phyloP scores from a whole-genome alignment of 2,329 filamentous ascomycete genomes.

The Periconia sp. region DNA sequence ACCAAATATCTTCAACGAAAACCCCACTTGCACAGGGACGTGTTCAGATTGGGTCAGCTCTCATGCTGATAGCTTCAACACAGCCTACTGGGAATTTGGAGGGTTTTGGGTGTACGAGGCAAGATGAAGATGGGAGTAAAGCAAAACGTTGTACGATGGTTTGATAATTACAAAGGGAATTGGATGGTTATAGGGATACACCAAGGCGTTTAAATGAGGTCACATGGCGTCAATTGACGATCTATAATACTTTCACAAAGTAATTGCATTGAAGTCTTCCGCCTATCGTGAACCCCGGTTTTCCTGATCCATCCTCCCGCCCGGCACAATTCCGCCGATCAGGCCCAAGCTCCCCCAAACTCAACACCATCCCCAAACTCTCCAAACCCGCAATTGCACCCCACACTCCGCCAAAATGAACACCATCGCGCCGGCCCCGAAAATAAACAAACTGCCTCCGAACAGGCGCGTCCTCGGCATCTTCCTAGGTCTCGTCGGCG shows the following conservation, averaged over 20 bases:
- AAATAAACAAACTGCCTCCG: constrained; percentile 36
- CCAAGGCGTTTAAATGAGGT: background rate
- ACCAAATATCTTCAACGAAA: constrained; percentile 39
- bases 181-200: too few relatives aligned
- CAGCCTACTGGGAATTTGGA: constrained; percentile 40
- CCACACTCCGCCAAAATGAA: constrained; percentile 31
- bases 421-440: constrained; percentile 41
- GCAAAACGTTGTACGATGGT: background rate
- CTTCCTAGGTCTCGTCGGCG: constrained; percentile 39
- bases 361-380: constrained; percentile 6
- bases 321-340: constrained; percentile 16
- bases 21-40: constrained; percentile 53
- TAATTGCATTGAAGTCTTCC: too few relatives aligned
- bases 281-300: constrained; percentile 16
- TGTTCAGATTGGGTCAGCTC: constrained; percentile 28
- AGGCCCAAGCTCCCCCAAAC: constrained; percentile 10
- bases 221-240: too few relatives aligned
- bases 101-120: constrained; percentile 22
- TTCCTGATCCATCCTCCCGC: constrained; percentile 16
- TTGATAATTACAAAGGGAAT: background rate
- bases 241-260: too few relatives aligned
- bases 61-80: constrained; percentile 20
- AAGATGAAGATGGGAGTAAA: constrained; percentile 1
- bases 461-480: constrained; percentile 38
- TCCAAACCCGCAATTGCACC: background rate